Evolutionary conservation across 2,329 filamentous ascomycete genomes (phyloP).

Genomic region (Metarhizium rileyi): DNA sequence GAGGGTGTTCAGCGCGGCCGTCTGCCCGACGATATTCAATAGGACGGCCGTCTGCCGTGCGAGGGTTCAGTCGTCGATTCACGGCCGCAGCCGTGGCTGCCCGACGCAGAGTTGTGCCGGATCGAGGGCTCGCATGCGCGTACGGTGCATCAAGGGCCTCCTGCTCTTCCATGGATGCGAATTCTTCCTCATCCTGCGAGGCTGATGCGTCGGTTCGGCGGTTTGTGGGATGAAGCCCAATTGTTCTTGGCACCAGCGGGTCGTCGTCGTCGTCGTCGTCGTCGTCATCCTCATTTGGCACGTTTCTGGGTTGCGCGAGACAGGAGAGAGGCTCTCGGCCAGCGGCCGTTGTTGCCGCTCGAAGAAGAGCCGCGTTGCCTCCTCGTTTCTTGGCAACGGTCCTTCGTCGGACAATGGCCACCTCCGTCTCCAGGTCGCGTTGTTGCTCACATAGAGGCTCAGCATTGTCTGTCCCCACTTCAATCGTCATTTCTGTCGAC

Average conservation of each 20-base stretch:
- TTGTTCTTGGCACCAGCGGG: slow-evolving; percentile 41
- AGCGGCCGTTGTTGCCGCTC: slow-evolving; percentile 36
- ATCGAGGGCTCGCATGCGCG: slow-evolving; percentile 62
- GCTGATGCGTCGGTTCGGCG: slow-evolving; percentile 13
- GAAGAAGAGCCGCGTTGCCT: slow-evolving; percentile 36
- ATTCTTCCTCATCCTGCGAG: slow-evolving; percentile 29
- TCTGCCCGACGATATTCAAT: slow-evolving; percentile 60
- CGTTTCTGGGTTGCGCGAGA: slow-evolving; percentile 13
- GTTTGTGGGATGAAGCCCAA: slow-evolving; percentile 22
- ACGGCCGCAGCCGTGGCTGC: slow-evolving; percentile 69
- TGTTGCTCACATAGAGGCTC: slow-evolving; percentile 64
- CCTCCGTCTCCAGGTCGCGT: slow-evolving; percentile 65
- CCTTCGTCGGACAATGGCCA: slow-evolving; percentile 66
- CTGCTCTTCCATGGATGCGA: slow-evolving; percentile 42
- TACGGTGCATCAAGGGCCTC: slow-evolving; percentile 63
- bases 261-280: slow-evolving; percentile 36
- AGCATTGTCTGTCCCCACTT: slow-evolving; percentile 61
- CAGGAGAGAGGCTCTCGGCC: slow-evolving; percentile 18
- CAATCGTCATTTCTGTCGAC: slow-evolving; percentile 53
- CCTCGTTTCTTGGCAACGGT: slow-evolving; percentile 57
- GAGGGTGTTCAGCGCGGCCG: slow-evolving; percentile 62
- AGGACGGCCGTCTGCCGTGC: slow-evolving; percentile 40
- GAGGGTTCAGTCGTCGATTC: slow-evolving; percentile 57
- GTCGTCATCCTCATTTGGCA: neutral
- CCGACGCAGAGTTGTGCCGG: slow-evolving; percentile 58